These are phyloP conservation scores for Begonia fuchsioides DNA, from an alignment of 306 rosid genomes.

Conservation along the genomic window DNA sequence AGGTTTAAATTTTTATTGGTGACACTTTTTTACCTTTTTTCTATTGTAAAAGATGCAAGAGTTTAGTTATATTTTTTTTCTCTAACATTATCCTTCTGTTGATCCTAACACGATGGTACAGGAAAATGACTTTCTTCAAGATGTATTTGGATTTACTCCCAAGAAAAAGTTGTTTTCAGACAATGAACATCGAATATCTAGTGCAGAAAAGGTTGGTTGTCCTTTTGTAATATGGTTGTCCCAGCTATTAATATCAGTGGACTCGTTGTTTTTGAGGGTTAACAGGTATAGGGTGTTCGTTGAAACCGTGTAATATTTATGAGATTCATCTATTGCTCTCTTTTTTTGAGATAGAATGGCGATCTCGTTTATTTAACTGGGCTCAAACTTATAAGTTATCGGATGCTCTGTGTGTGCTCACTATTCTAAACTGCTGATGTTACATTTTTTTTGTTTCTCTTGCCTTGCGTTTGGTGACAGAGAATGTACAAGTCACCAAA, in stretches of 20 bases:
- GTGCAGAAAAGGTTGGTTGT: conserved; percentile 50
- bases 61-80: background rate
- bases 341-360: no score
- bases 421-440: no score
- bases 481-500: conserved; percentile 80
- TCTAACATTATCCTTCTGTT: background rate
- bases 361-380: no score
- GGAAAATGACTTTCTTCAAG: conserved; percentile 88
- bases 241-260: no score
- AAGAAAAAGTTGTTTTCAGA: conserved; percentile 33
- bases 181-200: conserved; percentile 47
- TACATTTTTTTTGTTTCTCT: background rate
- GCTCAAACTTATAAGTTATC: no score
- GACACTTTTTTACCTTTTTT: background rate
- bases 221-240: background rate
- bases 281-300: no score
- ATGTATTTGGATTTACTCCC: conserved; percentile 65
- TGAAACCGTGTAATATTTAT: no score
- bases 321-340: no score
- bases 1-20: conserved; percentile 32
- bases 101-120: conserved; percentile 9
- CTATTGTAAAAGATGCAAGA: background rate
- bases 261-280: no score
- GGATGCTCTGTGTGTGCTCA: no score
- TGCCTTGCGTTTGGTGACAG: conserved; percentile 21